A percentile compares a stretch with the other conserved stretches of the same genome.
phyloP scores from a whole-genome alignment of 495 filamentous ascomycete species.

The Penicillium pulvis region DNA sequence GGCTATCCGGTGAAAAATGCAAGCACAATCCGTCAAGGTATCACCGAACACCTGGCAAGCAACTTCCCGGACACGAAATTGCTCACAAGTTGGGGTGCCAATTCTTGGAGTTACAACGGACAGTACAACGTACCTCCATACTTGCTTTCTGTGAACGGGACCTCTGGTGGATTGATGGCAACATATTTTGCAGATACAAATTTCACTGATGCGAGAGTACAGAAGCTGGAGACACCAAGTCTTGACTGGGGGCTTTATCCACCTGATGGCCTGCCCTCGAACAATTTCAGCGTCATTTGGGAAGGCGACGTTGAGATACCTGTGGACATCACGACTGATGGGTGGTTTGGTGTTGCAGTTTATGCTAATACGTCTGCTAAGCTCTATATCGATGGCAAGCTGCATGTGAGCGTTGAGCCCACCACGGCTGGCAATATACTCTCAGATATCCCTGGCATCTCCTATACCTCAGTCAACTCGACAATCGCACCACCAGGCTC shows the following conservation, averaged over 20 bases:
- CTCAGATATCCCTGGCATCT: conserved; percentile 32
- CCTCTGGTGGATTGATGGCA: conserved; percentile 33
- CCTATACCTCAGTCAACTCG: conserved; percentile 30
- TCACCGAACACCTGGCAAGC: conserved; percentile 31
- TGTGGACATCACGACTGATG: conserved; percentile 33
- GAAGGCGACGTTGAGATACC: conserved; percentile 39
- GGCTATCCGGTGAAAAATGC: conserved; percentile 39
- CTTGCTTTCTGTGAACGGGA: conserved; percentile 37
- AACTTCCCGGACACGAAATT: conserved; percentile 28
- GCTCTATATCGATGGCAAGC: conserved; percentile 36
- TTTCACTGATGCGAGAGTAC: conserved; percentile 30
- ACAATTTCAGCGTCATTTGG: conserved; percentile 47
- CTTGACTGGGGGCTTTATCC: conserved; percentile 47
- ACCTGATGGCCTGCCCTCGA: conserved; percentile 39
- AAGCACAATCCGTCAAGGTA: conserved; percentile 42
- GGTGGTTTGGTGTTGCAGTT: conserved; percentile 35
- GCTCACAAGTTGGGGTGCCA: conserved; percentile 44
- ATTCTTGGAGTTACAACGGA: conserved; percentile 43
- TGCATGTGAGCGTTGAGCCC: conserved; percentile 10
- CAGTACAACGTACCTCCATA: conserved; percentile 45
- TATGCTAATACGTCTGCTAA: conserved; percentile 39
- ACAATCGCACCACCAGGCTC: conserved; percentile 38
- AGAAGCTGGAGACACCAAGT: conserved; percentile 36
- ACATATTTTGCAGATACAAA: conserved; percentile 45
- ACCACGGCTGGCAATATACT: conserved; percentile 19